These are phyloP conservation scores for Pleurotus salmoneostramineus DNA, from an alignment of 768 basidiomycete species.

Conservation along the genomic window DNA sequence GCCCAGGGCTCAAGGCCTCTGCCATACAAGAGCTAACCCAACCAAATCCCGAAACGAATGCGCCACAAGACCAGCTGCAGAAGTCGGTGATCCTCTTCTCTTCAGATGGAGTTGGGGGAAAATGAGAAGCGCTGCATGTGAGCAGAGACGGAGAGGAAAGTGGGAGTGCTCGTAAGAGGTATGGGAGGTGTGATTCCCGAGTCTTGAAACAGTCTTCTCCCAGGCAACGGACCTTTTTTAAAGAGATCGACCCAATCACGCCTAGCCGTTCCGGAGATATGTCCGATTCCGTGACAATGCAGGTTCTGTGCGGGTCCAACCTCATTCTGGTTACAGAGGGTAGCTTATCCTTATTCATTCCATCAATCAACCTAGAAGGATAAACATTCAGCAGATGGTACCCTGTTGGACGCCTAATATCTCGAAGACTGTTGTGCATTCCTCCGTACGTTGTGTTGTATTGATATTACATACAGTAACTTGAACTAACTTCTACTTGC, in stretches of 20 bases:
- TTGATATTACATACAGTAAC: not conserved
- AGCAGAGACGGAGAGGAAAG: not conserved
- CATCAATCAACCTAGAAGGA: too few species aligned
- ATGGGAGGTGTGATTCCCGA: not conserved
- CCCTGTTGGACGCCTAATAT: not conserved
- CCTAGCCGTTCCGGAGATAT: not conserved
- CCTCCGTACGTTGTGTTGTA: not conserved
- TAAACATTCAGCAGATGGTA: too few species aligned
- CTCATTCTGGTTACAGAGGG: too few species aligned
- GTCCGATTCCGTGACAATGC: not conserved
- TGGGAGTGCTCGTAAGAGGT: not conserved
- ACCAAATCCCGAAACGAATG: too few species aligned
- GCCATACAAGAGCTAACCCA: not conserved
- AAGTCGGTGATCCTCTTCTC: not conserved
- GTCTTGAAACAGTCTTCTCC: not conserved
- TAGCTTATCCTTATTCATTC: too few species aligned
- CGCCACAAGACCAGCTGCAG: not conserved
- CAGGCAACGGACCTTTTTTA: not conserved
- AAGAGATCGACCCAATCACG: not conserved
- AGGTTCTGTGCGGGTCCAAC: too few species aligned
- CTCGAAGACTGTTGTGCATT: not conserved
- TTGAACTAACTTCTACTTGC: not conserved
- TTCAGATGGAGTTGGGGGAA: not conserved
- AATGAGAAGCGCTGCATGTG: not conserved
- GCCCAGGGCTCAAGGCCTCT: not conserved